Evolutionary conservation across 768 basidiomycete species (phyloP).

Genomic region (Suillus luteus): DNA sequence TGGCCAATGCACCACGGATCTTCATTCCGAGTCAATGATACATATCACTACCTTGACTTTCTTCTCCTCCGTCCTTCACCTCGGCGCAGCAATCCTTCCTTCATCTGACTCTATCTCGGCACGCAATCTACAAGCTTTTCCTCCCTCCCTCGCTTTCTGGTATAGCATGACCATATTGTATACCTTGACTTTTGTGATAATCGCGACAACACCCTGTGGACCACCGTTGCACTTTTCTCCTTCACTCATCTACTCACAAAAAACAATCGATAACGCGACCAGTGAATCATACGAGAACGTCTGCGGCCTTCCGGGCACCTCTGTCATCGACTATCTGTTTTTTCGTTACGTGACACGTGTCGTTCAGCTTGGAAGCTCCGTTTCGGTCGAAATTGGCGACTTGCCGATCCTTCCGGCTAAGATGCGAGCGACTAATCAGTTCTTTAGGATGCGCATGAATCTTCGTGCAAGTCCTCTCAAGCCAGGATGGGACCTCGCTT

Average conservation of each 20-base stretch:
- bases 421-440: slow-evolving; percentile 70
- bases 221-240: slow-evolving; percentile 75
- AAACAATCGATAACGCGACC: slow-evolving; percentile 58
- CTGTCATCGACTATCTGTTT: slow-evolving; percentile 50
- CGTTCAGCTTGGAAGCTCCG: slow-evolving; percentile 74
- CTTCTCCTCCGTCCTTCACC: slow-evolving; percentile 47
- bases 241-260: slow-evolving; percentile 74
- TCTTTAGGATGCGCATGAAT: slow-evolving; percentile 61
- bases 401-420: slow-evolving; percentile 76
- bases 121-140: slow-evolving; percentile 23
- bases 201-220: slow-evolving; percentile 61
- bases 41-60: slow-evolving; percentile 63
- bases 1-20: slow-evolving; percentile 40
- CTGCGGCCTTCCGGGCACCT: slow-evolving; percentile 55
- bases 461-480: slow-evolving; percentile 45
- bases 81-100: slow-evolving; percentile 59
- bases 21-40: slow-evolving; percentile 50
- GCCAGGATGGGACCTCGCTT: slow-evolving; percentile 65
- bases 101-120: slow-evolving; percentile 38
- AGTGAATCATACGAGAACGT: slow-evolving; percentile 76
- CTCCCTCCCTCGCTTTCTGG: slow-evolving; percentile 45
- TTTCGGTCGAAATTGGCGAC: slow-evolving; percentile 83
- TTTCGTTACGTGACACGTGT: slow-evolving; percentile 90
- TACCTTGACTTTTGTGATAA: slow-evolving; percentile 43
- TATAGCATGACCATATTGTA: slow-evolving; percentile 55